These are phyloP conservation scores for Tylopilus plumbeoviolaceoides DNA, from an alignment of 768 basidiomycete genomes.

Conservation along the genomic window DNA sequence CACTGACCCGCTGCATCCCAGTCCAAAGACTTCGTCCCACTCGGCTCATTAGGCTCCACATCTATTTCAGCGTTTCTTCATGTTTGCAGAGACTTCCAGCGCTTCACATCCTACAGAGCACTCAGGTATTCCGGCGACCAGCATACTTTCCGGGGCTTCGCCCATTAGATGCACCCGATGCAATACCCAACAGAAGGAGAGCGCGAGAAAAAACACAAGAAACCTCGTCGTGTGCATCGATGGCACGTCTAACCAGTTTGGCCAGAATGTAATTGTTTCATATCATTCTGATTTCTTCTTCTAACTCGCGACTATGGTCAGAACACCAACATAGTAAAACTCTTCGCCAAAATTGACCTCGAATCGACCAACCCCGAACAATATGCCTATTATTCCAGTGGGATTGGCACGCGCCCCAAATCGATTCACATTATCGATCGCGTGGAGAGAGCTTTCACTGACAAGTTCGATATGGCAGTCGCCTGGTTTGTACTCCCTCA, in stretches of 20 bases:
- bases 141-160: background rate
- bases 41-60: background rate
- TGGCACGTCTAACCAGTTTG: slow-evolving; percentile 14
- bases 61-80: background rate
- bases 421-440: background rate
- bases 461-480: background rate
- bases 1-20: background rate
- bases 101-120: background rate
- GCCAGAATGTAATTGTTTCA: slow-evolving; percentile 36
- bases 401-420: slow-evolving; percentile 30
- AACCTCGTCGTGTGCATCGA: slow-evolving; percentile 28
- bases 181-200: slow-evolving; percentile 2
- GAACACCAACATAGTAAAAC: slow-evolving; percentile 35
- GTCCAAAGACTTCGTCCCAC: background rate
- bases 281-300: background rate
- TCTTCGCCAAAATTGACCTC: slow-evolving; percentile 26
- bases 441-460: background rate
- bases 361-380: slow-evolving; percentile 10
- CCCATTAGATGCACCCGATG: slow-evolving; percentile 11
- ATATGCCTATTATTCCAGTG: slow-evolving; percentile 33
- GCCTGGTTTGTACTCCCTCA: background rate
- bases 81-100: background rate
- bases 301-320: background rate
- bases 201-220: slow-evolving; percentile 17
- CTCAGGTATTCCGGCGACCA: background rate